Evolutionary conservation across 176 grass and related monocot genomes (phyloP).

Genomic region (Alopecurus myosuroides): DNA sequence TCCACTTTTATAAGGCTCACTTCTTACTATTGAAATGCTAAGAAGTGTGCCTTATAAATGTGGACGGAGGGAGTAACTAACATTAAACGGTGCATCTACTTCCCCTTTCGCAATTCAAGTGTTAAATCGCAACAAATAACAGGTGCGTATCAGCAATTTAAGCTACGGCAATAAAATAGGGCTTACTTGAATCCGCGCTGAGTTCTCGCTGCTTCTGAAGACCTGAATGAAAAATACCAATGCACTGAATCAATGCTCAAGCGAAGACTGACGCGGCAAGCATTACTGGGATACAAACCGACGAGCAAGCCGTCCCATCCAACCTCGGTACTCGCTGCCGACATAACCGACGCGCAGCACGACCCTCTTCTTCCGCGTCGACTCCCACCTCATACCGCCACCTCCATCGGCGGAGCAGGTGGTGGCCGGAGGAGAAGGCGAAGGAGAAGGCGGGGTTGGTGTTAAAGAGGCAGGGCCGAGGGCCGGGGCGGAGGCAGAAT

Average conservation of each 20-base stretch:
- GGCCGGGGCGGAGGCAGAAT: constrained; percentile 4
- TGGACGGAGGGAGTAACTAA: too few species aligned
- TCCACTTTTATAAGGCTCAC: too few species aligned
- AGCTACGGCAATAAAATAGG: not conserved
- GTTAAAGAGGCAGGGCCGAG: not conserved
- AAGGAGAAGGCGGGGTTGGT: not conserved
- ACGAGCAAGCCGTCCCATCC: not conserved
- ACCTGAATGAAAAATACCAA: constrained; percentile 37
- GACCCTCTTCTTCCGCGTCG: constrained; percentile 84
- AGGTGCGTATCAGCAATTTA: not conserved
- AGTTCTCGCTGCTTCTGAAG: constrained; percentile 79
- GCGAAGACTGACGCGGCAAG: not conserved
- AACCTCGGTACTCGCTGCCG: constrained; percentile 84
- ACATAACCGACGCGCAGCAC: constrained; percentile 84
- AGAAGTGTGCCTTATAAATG: too few species aligned
- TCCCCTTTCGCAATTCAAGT: not conserved
- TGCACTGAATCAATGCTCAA: not conserved
- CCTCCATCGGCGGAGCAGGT: not conserved
- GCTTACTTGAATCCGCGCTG: constrained; percentile 64
- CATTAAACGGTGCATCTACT: not conserved
- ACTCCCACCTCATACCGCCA: constrained; percentile 58
- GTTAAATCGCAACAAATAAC: not conserved
- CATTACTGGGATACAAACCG: not conserved
- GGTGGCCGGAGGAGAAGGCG: constrained; percentile 6
- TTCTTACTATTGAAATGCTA: too few species aligned